Evolutionary conservation across 1,284 basidiomycete species (phyloP).

Genomic region (Salmacisia buchloeana): DNA sequence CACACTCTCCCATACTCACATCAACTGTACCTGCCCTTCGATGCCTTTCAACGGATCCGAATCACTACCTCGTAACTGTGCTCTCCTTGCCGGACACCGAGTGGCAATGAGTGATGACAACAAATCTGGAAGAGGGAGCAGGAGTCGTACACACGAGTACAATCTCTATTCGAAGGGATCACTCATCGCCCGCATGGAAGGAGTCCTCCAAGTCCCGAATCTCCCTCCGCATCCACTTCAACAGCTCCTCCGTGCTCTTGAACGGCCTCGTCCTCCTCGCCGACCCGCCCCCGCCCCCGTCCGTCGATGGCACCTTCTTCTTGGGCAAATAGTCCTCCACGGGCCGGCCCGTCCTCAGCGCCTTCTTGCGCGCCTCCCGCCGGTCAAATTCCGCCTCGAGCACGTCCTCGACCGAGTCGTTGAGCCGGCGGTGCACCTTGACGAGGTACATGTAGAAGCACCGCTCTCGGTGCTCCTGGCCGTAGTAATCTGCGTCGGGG

Average conservation of each 20-base stretch:
- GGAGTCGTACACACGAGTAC: too few relatives aligned
- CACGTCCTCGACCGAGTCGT: not conserved
- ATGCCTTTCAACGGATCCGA: too few relatives aligned
- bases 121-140: too few relatives aligned
- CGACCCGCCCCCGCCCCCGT: not conserved
- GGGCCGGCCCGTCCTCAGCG: not conserved
- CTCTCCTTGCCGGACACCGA: too few relatives aligned
- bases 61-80: too few relatives aligned
- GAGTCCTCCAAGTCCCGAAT: not conserved
- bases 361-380: not conserved
- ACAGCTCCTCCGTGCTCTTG: not conserved
- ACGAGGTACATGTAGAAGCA: not conserved
- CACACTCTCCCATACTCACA: too few relatives aligned
- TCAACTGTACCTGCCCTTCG: too few relatives aligned
- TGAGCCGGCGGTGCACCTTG: not conserved
- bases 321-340: not conserved
- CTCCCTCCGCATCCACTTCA: slow-evolving; percentile 1
- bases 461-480: slow-evolving; percentile 2
- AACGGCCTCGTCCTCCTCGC: not conserved
- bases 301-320: not conserved
- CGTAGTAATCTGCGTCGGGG: not conserved
- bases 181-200: not conserved
- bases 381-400: not conserved
- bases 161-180: too few relatives aligned
- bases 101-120: too few relatives aligned